Conservation (phyloP, 495 filamentous ascomycete species). For the Daldinia loculata region DNA sequence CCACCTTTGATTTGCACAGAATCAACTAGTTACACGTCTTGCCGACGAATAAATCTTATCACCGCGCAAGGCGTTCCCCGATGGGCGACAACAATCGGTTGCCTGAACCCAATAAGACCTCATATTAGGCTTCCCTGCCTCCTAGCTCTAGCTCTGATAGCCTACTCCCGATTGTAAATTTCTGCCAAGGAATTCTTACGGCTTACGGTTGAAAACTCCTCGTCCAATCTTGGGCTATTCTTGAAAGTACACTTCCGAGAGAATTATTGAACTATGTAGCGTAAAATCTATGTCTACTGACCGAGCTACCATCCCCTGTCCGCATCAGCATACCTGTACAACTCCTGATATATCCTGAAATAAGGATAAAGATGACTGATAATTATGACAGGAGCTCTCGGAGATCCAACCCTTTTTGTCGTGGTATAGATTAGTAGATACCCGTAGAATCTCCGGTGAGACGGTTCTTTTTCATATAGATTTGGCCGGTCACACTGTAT, state of each 20-base stretch:
- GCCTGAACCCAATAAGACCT: conserved; percentile 15
- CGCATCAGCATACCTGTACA: conserved; percentile 7
- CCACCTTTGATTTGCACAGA: conserved; percentile 9
- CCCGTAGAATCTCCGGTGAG: neutral
- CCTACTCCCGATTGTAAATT: neutral
- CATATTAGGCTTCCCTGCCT: neutral
- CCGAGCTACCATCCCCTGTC: neutral
- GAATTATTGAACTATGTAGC: neutral
- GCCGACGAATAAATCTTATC: conserved; percentile 19
- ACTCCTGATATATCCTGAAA: neutral
- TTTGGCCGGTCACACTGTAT: neutral
- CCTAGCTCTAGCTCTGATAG: neutral
- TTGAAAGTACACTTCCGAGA: neutral
- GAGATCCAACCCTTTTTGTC: neutral
- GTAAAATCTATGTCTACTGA: neutral
- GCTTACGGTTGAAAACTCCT: conserved; percentile 1
- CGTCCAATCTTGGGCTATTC: neutral
- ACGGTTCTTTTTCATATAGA: neutral
- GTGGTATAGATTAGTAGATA: neutral
- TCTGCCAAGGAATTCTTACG: neutral
- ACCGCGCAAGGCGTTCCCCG: conserved; percentile 6
- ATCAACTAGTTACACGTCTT: conserved; percentile 12
- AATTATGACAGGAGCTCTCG: neutral
- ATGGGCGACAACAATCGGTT: conserved; percentile 12
- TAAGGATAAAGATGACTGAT: neutral